Conservation (phyloP, 176 grass and related monocot genomes). For the bread wheat (Triticum aestivum) region IWGSC_CS_RefSeq_v2.1 NC_057797.1:758478866-758479365, state of each 20-base stretch:
- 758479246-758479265: not conserved
- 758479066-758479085: not conserved
- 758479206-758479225: not conserved
- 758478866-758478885: not conserved
- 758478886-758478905: too few relatives aligned
- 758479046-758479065: too few relatives aligned
- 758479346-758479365: slow-evolving; percentile 48
- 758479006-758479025: too few relatives aligned
- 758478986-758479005: too few relatives aligned
- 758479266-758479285: too few relatives aligned
- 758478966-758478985: not conserved
- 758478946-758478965: not conserved
- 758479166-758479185: not conserved
- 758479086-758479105: not conserved
- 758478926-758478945: not conserved
- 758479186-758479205: not conserved
- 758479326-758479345: slow-evolving; percentile 53
- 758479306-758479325: not conserved
- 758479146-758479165: not conserved
- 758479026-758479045: too few relatives aligned
- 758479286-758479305: not conserved
- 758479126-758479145: not conserved
- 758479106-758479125: not conserved
- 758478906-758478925: not conserved
- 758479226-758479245: not conserved